Conservation (phyloP, 495 filamentous ascomycete genomes). For the Talaromyces nanjingensis region DNA sequence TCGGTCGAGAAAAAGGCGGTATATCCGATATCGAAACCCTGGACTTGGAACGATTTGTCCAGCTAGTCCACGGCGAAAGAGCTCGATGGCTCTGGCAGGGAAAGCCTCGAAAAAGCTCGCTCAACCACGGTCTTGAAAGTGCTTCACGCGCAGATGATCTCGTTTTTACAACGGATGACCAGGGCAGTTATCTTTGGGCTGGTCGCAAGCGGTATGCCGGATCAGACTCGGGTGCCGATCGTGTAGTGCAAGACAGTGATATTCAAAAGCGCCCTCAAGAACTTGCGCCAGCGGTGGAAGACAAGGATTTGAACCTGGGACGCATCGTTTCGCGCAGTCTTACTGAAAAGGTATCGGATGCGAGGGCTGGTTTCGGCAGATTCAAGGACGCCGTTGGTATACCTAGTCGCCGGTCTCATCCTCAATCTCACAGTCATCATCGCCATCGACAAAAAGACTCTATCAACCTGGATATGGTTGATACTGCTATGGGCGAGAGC, state of each 20-base stretch:
- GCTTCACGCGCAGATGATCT: conserved; percentile 47
- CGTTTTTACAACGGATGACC: conserved; percentile 61
- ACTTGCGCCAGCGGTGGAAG: conserved; percentile 28
- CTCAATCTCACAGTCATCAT: conserved; percentile 18
- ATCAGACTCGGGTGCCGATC: conserved; percentile 26
- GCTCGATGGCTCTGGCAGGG: conserved; percentile 94
- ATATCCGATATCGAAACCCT: conserved; percentile 89
- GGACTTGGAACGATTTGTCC: conserved; percentile 77
- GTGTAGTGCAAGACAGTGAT: conserved; percentile 21
- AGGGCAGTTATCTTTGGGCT: conserved; percentile 58
- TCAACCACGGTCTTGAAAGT: conserved; percentile 42
- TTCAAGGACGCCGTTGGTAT: conserved; percentile 80
- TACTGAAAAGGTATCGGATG: conserved; percentile 72
- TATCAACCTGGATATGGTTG: conserved; percentile 18
- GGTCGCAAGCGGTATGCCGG: conserved; percentile 43
- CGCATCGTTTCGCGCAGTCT: conserved; percentile 71
- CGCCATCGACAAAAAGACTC: conserved; percentile 31
- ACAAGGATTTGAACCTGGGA: conserved; percentile 59
- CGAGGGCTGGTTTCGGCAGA: conserved; percentile 71
- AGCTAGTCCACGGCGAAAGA: conserved; percentile 67
- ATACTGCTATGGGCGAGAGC: conserved; percentile 25
- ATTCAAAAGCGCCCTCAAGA: conserved; percentile 25
- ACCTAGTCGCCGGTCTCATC: conserved; percentile 40
- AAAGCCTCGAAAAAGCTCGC: conserved; percentile 62
- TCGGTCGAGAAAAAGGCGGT: conserved; percentile 76